Evolutionary conservation across 768 basidiomycete species (phyloP), one percentile per base, ranked within the genome.

Genomic region (Kwoniella botswanensis): DNA sequence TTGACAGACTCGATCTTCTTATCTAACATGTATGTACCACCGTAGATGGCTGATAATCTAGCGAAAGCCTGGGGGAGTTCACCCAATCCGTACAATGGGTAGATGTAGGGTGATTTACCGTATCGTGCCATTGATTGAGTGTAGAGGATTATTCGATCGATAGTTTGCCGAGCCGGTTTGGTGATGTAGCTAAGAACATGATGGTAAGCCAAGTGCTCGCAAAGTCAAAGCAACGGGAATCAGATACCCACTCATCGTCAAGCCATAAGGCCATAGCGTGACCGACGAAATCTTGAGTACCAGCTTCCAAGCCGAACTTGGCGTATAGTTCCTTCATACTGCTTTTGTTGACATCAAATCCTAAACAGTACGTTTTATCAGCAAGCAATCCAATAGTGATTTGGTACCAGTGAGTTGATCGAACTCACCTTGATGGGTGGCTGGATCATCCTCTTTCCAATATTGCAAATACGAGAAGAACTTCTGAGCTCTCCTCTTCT

Each of bases 1-100:
- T 97, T 91, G 76, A 98, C 94, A 82, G 92, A 89, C 71, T 96
- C 90, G 78, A 97, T 91, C 57, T 87, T 87, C 86, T 99, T 99
- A 87, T 98, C 94, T 68, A 99, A 91, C 97, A 99, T 99, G 87
- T 99, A 99, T 13, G 97, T 99, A 53, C 97, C 97, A 52, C 97
- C 97, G 82, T 99, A 98, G 83, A 99, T 98, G 74, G 97, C 97
- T 72, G 92, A 94, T 65, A 99, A 89, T 78, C 97, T 93, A 9
- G 97, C 97, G 82, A 99, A 99, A 2, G 97, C 93, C 82, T 99
- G 97, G 11, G 97, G 97, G 61, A 99, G 92, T 83, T 99, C 97
- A 75, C 97, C 97, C 70, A 99, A 92, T 73, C 97, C 97, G 84
- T 98, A 99, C 50, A 98, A 88, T 17, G 97, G 97, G 86, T 99